Evolutionary conservation across 2,329 filamentous ascomycete species (phyloP).

Genomic region (Cladorrhinum sp.): DNA sequence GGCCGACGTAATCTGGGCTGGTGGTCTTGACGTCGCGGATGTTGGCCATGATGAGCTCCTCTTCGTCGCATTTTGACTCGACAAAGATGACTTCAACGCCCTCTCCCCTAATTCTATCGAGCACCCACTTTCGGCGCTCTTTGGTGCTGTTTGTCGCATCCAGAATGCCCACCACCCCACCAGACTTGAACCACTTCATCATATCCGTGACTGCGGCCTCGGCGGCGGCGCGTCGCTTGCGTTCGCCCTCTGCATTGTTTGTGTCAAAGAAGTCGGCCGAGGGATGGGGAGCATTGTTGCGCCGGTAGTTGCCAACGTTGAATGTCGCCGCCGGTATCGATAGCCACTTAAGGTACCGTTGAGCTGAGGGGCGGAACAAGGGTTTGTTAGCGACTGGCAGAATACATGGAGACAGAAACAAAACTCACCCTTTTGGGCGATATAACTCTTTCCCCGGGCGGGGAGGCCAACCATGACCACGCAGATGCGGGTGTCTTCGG

Average conservation of each 20-base stretch:
- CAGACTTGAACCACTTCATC: constrained; percentile 81
- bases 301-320: constrained; percentile 95
- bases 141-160: constrained; percentile 98
- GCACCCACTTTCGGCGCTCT: constrained; percentile 83
- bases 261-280: constrained; percentile 94
- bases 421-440: constrained; percentile 85
- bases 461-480: constrained; percentile 98
- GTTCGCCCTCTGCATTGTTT: constrained; percentile 84
- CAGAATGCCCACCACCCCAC: constrained; percentile 85
- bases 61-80: constrained; percentile 94
- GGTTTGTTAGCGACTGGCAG: constrained; percentile 9
- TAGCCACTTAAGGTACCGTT: constrained; percentile 94
- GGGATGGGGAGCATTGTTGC: constrained; percentile 83
- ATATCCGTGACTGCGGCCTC: constrained; percentile 92
- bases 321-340: constrained; percentile 92
- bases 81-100: constrained; percentile 91
- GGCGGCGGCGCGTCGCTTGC: constrained; percentile 80
- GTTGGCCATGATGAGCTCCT: constrained; percentile 96
- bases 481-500: constrained; percentile 93
- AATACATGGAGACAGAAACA: no score
- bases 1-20: constrained; percentile 88
- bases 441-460: constrained; percentile 93
- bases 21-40: constrained; percentile 97
- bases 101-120: constrained; percentile 70
- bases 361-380: constrained; percentile 51